Percentiles rank a stretch among this genome's conserved stretches.
phyloP scores from a whole-genome alignment of 1,284 basidiomycete genomes.

The Cystobasidium slooffiae region DNA sequence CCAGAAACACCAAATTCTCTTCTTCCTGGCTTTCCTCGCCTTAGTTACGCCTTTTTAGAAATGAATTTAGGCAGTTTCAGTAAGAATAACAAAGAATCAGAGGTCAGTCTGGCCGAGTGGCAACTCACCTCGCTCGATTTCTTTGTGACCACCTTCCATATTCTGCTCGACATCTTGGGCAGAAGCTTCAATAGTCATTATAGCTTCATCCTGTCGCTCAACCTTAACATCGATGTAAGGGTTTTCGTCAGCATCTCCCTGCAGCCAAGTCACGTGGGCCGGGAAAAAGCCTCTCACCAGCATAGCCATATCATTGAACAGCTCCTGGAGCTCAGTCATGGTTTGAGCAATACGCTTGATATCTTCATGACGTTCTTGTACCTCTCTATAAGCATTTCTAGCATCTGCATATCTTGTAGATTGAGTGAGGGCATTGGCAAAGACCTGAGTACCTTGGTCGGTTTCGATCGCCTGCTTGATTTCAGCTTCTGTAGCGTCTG shows the following conservation, averaged over 20 bases:
- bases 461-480: constrained; percentile 71
- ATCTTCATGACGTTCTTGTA: constrained; percentile 86
- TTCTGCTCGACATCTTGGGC: constrained; percentile 69
- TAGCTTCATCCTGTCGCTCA: constrained; percentile 77
- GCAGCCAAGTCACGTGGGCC: too few species aligned
- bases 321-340: constrained; percentile 79
- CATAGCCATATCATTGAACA: constrained; percentile 84
- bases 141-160: constrained; percentile 69
- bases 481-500: constrained; percentile 83
- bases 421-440: constrained; percentile 63
- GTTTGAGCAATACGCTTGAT: constrained; percentile 84
- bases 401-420: constrained; percentile 83
- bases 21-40: constrained; percentile 74
- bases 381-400: constrained; percentile 71
- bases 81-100: not conserved
- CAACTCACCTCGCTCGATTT: too few species aligned
- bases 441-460: constrained; percentile 58
- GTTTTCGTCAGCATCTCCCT: too few species aligned
- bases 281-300: too few species aligned
- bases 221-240: too few species aligned
- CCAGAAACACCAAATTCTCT: constrained; percentile 57
- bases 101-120: too few species aligned
- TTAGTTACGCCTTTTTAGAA: constrained; percentile 64
- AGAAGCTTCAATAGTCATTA: constrained; percentile 68
- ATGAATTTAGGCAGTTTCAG: constrained; percentile 57